Conservation (phyloP, 2,329 filamentous ascomycete genomes). For the Trichoderma asperellum region DNA sequence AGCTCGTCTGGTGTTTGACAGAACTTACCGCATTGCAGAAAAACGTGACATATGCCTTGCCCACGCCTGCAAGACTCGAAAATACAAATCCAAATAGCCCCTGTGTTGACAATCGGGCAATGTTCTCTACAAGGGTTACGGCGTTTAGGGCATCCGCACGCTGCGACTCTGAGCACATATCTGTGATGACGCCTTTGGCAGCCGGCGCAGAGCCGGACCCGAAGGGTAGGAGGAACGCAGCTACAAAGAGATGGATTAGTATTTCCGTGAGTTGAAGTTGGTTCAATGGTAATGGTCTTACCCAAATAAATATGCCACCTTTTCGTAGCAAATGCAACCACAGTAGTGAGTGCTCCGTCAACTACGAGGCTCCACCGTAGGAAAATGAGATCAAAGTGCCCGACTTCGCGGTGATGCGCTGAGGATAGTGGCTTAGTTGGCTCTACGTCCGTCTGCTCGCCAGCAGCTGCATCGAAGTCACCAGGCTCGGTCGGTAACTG, state of each 20-base stretch:
- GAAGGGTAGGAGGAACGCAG: slow-evolving; percentile 67
- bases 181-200: slow-evolving; percentile 73
- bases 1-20: too few relatives aligned
- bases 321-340: slow-evolving; percentile 63
- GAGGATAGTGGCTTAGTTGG: slow-evolving; percentile 41
- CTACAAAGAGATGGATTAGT: slow-evolving; percentile 36
- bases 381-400: slow-evolving; percentile 69
- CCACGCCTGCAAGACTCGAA: slow-evolving; percentile 62
- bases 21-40: slow-evolving; percentile 64
- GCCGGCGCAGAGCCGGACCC: slow-evolving; percentile 71
- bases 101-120: slow-evolving; percentile 65
- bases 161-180: slow-evolving; percentile 66
- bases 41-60: slow-evolving; percentile 66
- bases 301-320: slow-evolving; percentile 71
- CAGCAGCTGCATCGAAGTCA: slow-evolving; percentile 48
- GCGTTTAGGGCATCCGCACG: slow-evolving; percentile 69
- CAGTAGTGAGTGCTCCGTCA: slow-evolving; percentile 66
- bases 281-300: slow-evolving; percentile 35
- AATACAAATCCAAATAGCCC: slow-evolving; percentile 71
- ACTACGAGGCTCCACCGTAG: slow-evolving; percentile 66
- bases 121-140: slow-evolving; percentile 71
- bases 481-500: slow-evolving; percentile 45
- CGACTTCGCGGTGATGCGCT: slow-evolving; percentile 50
- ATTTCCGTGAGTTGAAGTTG: background rate
- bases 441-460: slow-evolving; percentile 50